Evolutionary conservation across 2,329 filamentous ascomycete species (phyloP).

Genomic region (Juglanconis juglandina): DNA sequence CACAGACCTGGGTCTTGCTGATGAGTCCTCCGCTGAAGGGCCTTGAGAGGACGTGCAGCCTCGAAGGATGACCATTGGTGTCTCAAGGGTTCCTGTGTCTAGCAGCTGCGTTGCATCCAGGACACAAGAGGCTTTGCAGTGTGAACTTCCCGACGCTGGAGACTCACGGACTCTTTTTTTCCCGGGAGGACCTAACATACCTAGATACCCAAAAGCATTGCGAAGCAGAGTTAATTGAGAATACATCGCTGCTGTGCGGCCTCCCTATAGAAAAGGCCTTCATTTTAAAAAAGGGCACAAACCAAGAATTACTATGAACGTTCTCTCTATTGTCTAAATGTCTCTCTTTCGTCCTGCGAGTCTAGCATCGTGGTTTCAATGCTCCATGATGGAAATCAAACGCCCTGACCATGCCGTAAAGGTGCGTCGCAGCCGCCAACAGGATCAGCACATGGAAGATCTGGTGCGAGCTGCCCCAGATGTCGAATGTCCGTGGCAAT

Average conservation of each 20-base stretch:
- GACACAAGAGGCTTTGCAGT: not conserved
- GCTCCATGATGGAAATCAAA: conserved; percentile 79
- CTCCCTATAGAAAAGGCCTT: too few species aligned
- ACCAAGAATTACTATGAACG: not conserved
- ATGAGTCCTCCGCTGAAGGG: not conserved
- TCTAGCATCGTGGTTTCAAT: conserved; percentile 48
- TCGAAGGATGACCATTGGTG: not conserved
- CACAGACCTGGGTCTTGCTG: conserved; percentile 60
- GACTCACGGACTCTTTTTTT: not conserved
- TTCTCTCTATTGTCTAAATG: not conserved
- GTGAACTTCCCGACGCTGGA: not conserved
- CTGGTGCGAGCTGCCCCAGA: conserved; percentile 91
- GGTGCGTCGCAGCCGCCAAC: conserved; percentile 74
- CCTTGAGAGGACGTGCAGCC: not conserved
- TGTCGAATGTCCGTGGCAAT: conserved; percentile 77
- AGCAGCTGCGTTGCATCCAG: not conserved
- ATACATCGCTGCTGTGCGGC: not conserved
- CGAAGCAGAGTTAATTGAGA: not conserved
- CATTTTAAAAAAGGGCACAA: too few species aligned
- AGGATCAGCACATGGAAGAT: conserved; percentile 92
- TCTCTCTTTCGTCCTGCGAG: not conserved
- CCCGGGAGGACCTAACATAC: not conserved
- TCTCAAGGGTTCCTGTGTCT: not conserved
- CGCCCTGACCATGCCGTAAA: conserved; percentile 75
- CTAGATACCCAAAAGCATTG: conserved; percentile 3